Base-by-base conservation (phyloP, 352 stramenopile species). In the Phytopythium oedochilum region DNA sequence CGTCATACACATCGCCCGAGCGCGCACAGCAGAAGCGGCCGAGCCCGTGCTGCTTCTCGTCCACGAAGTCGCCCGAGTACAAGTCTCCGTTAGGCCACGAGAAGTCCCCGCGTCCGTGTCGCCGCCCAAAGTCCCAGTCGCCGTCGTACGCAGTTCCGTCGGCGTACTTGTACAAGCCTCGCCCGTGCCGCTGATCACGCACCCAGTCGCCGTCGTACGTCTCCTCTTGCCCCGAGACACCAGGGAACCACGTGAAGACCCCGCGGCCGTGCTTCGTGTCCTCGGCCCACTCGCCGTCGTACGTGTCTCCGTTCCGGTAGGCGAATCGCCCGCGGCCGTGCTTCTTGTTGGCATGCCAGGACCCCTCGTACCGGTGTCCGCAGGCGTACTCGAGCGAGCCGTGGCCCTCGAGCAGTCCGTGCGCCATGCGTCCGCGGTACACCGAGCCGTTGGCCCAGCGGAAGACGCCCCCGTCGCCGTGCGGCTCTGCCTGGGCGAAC, bases 281-380 rank as follows among this genome's bases (percentile, higher is more conserved):
- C 29, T 68, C 45, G 14, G 54, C 44, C 84, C 84, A 94, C 8
- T 88, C 75, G 17, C 88, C 89, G 1, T 75, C 57, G 42, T 96
- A 96, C 17, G 79, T 65, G 59, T 97, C 86, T 6, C 86, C 87
- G 59, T 94, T 96, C 11, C 71, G 68, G 53, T 90, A 96, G 9
- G 53, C 46, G 48, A 96, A 96, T 12, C 54, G 76, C 1, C 93
- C 92, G 8, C 75, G 63, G 0, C 93, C 93, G 40, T 97, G 65
- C 39, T 86, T 88, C 52, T 77, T 84, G 66, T 92, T 88, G 23
- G 71, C 23, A 18, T 57, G 29, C 82, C 84, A 94, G 14, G 76
- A 28, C 0, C 84, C 84, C 43, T 81, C 60, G 45, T 94, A 94
- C 18, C 22, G 45, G 53, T 92, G 77, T 0, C 83, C 82, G 31